A percentile compares a stretch with the other conserved stretches of the same genome.
phyloP scores from a whole-genome alignment of 805 yeast genomes.

The Ogataea wickerhamii region DNA sequence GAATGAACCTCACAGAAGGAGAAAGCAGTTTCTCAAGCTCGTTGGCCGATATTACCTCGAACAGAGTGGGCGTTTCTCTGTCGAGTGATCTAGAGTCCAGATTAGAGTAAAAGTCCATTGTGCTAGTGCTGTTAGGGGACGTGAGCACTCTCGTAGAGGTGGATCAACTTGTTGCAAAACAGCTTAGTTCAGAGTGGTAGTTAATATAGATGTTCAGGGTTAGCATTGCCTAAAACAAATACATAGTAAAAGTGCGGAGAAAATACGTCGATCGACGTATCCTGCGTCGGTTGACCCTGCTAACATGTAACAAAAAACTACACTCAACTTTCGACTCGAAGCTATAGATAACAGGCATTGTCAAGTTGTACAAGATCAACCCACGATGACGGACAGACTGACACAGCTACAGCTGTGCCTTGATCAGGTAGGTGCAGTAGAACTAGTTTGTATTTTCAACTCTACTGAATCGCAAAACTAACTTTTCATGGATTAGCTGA shows the following conservation, averaged over 20 bases:
- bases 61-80: conserved; percentile 76
- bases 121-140: no score
- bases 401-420: conserved; percentile 87
- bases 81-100: conserved; percentile 75
- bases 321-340: no score
- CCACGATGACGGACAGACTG: conserved; percentile 72
- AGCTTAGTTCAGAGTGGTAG: no score
- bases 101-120: conserved; percentile 77
- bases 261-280: no score
- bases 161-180: conserved; percentile 1
- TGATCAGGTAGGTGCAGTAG: conserved; percentile 62
- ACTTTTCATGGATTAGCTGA: conserved; percentile 39
- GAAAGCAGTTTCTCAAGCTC: conserved; percentile 76
- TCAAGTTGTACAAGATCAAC: no score
- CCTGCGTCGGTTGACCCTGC: no score
- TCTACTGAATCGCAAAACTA: conserved; percentile 6
- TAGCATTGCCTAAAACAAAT: background rate
- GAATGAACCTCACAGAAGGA: conserved; percentile 75
- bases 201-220: no score
- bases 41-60: conserved; percentile 78
- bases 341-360: no score
- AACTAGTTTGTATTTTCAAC: no score
- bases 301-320: no score
- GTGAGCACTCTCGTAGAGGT: no score
- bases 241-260: no score